Percentiles rank a stretch among this genome's conserved stretches.
These are phyloP conservation scores for Penicillium malachiteum DNA, from an alignment of 495 filamentous ascomycete genomes.

Conservation along the genomic window DNA sequence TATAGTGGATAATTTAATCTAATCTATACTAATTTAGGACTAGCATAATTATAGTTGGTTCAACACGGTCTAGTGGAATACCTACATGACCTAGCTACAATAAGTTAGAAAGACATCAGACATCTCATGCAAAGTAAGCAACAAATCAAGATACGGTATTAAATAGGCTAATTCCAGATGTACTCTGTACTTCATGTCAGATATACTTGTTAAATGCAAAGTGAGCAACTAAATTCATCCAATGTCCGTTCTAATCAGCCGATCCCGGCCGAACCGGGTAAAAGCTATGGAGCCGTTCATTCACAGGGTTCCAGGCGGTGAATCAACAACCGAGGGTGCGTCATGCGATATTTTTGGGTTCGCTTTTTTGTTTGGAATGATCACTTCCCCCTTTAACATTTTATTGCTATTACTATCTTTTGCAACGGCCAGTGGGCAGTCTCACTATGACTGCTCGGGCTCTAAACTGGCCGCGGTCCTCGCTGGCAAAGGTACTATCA, in stretches of 20 bases:
- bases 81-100: too few relatives aligned
- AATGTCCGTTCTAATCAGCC: background rate
- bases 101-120: too few relatives aligned
- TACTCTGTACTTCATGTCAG: too few relatives aligned
- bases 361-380: background rate
- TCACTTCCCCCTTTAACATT: background rate
- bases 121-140: too few relatives aligned
- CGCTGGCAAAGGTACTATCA: constrained; percentile 28
- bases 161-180: too few relatives aligned
- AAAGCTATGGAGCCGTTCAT: background rate
- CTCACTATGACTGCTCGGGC: constrained; percentile 36
- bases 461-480: constrained; percentile 35
- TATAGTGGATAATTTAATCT: too few relatives aligned
- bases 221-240: too few relatives aligned
- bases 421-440: background rate
- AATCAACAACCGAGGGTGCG: background rate
- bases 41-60: too few relatives aligned
- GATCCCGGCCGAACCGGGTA: constrained; percentile 1
- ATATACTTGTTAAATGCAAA: too few relatives aligned
- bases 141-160: too few relatives aligned
- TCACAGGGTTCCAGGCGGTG: background rate
- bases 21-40: too few relatives aligned
- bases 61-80: too few relatives aligned
- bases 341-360: background rate
- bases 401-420: background rate